Base-by-base conservation (phyloP, 108 stramenopile species). In the Craspedostauros australis region DNA sequence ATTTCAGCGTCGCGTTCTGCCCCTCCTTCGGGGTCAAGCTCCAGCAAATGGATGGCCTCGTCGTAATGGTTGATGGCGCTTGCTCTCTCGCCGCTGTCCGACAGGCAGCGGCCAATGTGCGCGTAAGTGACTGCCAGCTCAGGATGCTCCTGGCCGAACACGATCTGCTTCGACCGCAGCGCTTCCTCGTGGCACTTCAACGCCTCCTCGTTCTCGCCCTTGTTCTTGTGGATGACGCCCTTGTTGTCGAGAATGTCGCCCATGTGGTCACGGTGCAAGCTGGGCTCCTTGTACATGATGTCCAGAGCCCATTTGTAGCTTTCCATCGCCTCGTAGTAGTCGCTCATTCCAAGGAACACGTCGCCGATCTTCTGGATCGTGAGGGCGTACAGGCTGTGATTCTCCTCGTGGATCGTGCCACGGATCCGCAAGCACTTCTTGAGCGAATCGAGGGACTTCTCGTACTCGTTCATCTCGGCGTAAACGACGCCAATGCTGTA, bases 161-260 rank as follows among this genome's bases (percentile, higher is more conserved):
- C 85, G 16, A 48, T 50, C 47, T 75, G 63, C 40, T 79, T 77
- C 12, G 79, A 82, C 14, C 75, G 69, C 5, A 77, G 65, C 14
- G 79, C 76, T 47, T 80, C 72, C 46, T 82, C 73, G 38, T 75
- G 81, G 27, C 76, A 78, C 30, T 73, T 61, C 19, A 87, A 38
- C 25, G 81, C 80, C 37, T 84, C 78, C 6, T 66, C 70, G 31
- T 60, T 53, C 43, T 79, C 68, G 21, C 79, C 81, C 46, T 80
- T 82, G 38, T 74, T 70, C 53, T 76, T 75, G 26, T 82, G 76
- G 45, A 75, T 87, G n/a, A 39, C 66, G 15, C 85, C 85, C 57
- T 82, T 65, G 38, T 82, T 87, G 53, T 82, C 81, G 0, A 82
- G 74, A 31, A 79, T 72, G 40, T 77, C 76, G 22, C 81, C 85